Base-by-base conservation (phyloP, 805 yeast species). In the Candida pseudoglaebosa region DNA sequence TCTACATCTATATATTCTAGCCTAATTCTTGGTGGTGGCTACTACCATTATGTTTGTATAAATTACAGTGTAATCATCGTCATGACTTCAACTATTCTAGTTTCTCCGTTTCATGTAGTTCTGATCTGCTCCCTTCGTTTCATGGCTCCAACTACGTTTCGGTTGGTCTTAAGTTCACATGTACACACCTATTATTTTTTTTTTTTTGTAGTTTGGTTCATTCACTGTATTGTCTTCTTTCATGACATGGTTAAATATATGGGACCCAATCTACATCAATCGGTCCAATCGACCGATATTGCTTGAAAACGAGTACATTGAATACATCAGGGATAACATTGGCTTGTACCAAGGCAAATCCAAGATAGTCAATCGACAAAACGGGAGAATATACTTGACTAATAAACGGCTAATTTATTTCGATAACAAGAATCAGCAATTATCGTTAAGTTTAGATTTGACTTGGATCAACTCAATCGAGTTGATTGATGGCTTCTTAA, bases 261-360 rank as follows among this genome's bases (percentile, higher is more conserved):
- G 73, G 74, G 50, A 59, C 34, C 54, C 57, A 2, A 57, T 62
- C 9, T 53, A 52, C n/a, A 58, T 65, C 34, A 69, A 68, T 49
- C 49, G 67, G 34, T 61, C 69, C 29, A 56, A 52, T 37, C 55
- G 73, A 36, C 73, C 74, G 7, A 56, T 68, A 9, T 54, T 68
- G 8, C 38, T 40, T 1, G 62, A 57, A 2, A 42, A 43, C 28
- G 74, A 69, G 40, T 56, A 55, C 36, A 61, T 49, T 32, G 32
- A 65, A n/a, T 65, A 48, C 29, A 53, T 66, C 12, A 47, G 52
- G 19, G 72, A 68, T 34, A 50, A 58, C 39, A 49, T 86, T 1
- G 96, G 96, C 0, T 57, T 90, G 3, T 90, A 90, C 54, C 90
- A 84, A 49, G 95, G 88, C 16, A 78, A 78, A 41, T 65, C 66